Evolutionary conservation across 2,329 filamentous ascomycete species (phyloP).

Genomic region (Aureobasidium uvarum): DNA sequence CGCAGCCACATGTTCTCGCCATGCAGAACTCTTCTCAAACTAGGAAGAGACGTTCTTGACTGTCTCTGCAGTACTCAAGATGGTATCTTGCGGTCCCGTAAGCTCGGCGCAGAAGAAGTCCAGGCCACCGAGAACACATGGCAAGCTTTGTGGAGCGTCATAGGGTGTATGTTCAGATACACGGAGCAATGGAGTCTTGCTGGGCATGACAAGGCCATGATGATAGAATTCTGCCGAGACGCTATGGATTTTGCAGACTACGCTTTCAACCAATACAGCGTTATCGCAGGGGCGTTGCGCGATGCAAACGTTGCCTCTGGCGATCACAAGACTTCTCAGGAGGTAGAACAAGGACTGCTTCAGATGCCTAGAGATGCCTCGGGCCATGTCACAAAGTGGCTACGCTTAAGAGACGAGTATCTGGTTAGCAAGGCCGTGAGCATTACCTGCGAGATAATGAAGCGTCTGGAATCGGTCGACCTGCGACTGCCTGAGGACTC

Average conservation of each 20-base stretch:
- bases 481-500: constrained; percentile 66
- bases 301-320: constrained; percentile 43
- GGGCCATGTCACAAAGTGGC: constrained; percentile 75
- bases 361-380: constrained; percentile 64
- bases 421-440: constrained; percentile 78
- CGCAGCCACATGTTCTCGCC: constrained; percentile 59
- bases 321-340: constrained; percentile 34
- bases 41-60: constrained; percentile 61
- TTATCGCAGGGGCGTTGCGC: constrained; percentile 71
- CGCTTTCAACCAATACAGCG: constrained; percentile 78
- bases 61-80: constrained; percentile 63
- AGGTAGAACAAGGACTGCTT: constrained; percentile 56
- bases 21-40: constrained; percentile 59
- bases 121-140: constrained; percentile 73
- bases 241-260: constrained; percentile 90
- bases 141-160: constrained; percentile 76
- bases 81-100: constrained; percentile 59
- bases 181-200: constrained; percentile 79
- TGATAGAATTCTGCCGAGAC: constrained; percentile 92
- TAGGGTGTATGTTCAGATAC: constrained; percentile 76
- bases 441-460: constrained; percentile 79
- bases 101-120: constrained; percentile 59
- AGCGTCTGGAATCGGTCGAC: constrained; percentile 72
- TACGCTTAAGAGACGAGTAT: constrained; percentile 84
- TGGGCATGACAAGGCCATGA: constrained; percentile 68